Conservation (phyloP, 148 eudicot species). For the Chenopodium quinoa region DNA sequence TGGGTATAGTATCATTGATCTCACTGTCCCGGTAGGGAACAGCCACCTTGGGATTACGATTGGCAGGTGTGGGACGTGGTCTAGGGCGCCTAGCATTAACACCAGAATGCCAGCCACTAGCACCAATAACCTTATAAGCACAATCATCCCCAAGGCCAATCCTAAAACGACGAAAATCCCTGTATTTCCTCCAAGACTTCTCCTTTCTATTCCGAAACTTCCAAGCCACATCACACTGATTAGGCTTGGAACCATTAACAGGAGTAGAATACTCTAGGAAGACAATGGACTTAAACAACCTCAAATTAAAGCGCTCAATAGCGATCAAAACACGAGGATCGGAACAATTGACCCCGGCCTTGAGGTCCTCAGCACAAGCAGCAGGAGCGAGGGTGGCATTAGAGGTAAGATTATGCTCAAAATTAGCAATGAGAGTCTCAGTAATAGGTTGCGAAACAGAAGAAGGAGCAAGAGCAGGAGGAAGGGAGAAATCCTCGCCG, state of each 20-base stretch:
- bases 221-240: slow-evolving; percentile 91
- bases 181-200: slow-evolving; percentile 82
- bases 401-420: slow-evolving; percentile 40
- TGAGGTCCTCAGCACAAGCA: slow-evolving; percentile 41
- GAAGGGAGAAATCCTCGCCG: slow-evolving; percentile 65
- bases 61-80: slow-evolving; percentile 28
- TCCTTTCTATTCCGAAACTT: slow-evolving; percentile 84
- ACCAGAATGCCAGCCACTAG: slow-evolving; percentile 93
- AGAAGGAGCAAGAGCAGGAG: slow-evolving; percentile 36
- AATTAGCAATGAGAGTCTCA: slow-evolving; percentile 45
- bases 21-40: slow-evolving; percentile 49
- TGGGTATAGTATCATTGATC: slow-evolving; percentile 82
- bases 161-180: slow-evolving; percentile 86
- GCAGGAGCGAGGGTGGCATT: slow-evolving; percentile 34
- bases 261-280: slow-evolving; percentile 69
- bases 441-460: slow-evolving; percentile 35
- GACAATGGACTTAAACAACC: slow-evolving; percentile 58
- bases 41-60: slow-evolving; percentile 32
- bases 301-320: slow-evolving; percentile 72
- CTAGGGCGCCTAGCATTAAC: slow-evolving; percentile 73
- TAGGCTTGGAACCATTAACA: slow-evolving; percentile 62
- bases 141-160: slow-evolving; percentile 69
- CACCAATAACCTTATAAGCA: slow-evolving; percentile 50
- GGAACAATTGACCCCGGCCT: slow-evolving; percentile 60
- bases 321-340: slow-evolving; percentile 68